Percentiles rank a stretch among this genome's conserved stretches.
These are phyloP conservation scores for Spiromastix sp. DNA, from an alignment of 2,329 filamentous ascomycete genomes.

Conservation along the genomic window DNA sequence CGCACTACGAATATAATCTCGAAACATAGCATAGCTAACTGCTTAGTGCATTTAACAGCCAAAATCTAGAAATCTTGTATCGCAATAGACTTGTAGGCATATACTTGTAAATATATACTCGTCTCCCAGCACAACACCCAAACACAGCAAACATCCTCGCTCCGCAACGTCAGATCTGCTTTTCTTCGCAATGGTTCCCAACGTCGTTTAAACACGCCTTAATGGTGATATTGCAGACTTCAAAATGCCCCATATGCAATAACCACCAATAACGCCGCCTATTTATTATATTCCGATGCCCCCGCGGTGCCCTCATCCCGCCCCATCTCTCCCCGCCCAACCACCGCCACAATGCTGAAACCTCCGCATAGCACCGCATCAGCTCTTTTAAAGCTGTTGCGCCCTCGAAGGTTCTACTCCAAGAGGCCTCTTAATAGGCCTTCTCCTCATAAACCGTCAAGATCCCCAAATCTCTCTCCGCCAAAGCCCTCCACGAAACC, in stretches of 20 bases:
- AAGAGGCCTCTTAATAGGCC: no score
- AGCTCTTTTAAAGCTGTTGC: background rate
- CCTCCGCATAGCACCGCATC: background rate
- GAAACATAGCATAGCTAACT: no score
- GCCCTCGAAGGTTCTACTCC: background rate
- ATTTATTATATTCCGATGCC: no score
- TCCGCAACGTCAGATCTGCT: background rate
- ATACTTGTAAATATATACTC: no score
- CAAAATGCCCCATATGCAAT: background rate
- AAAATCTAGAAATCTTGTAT: no score
- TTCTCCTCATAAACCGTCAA: background rate
- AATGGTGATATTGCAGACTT: background rate
- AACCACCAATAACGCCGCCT: background rate
- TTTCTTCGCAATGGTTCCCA: background rate
- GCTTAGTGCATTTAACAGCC: no score
- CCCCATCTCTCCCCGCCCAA: background rate
- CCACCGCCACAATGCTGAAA: background rate
- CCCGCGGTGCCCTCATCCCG: no score
- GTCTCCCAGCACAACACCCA: no score
- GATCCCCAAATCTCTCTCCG: background rate
- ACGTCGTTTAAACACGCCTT: background rate
- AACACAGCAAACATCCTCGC: conserved; percentile 4
- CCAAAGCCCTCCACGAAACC: background rate
- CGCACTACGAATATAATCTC: no score
- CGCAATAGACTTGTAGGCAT: no score